Base-by-base conservation (phyloP, 345 rosid species). In the Nephelium lappaceum region DNA sequence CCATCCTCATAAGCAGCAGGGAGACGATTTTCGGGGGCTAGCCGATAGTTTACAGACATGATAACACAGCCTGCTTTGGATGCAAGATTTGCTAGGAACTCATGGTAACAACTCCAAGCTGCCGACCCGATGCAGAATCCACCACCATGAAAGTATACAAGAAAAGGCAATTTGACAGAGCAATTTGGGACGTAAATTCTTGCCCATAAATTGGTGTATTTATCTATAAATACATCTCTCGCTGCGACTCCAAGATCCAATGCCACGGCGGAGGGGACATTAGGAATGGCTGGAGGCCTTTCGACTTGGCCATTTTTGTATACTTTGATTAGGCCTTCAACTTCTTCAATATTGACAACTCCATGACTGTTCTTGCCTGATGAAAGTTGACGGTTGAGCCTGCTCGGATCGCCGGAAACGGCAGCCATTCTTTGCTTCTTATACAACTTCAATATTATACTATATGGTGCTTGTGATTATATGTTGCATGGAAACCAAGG, bases 1-100 rank as follows among this genome's bases (percentile, higher is more conserved):
- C 98, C 93, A 39, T 93, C 97, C 0, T 93, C 95, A 11, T 86
- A 90, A 19, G 92, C 92, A 36, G 88, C 84, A 0, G 95, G 95
- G 71, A 89, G 93, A 41, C 90, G 88, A 78, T 85, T 85, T 71
- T 91, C 92, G 0, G 94, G 97, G 61, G 95, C 86, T 43, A 88
- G 81, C 16, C 90, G 92, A 75, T 91, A 90, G 43, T 90, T 84
- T 10, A 88, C 78, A 1, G 93, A 91, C 7, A 93, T 49, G 38
- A 87, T 68, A 11, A 86, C 78, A 74, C 95, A 90, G 3, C 86
- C 77, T 0, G 88, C 87, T 63, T 79, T 83, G n/a, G 78, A 78
- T 23, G 89, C 86, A n/a, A 92, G 85, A 51, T 39, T 75, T 11
- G 90, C 78, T 23, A 91, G 79, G 84, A 91, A 91, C 57, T 84